Base-by-base conservation (phyloP, 495 filamentous ascomycete genomes). In the Podospora pseudoanserina region DNA sequence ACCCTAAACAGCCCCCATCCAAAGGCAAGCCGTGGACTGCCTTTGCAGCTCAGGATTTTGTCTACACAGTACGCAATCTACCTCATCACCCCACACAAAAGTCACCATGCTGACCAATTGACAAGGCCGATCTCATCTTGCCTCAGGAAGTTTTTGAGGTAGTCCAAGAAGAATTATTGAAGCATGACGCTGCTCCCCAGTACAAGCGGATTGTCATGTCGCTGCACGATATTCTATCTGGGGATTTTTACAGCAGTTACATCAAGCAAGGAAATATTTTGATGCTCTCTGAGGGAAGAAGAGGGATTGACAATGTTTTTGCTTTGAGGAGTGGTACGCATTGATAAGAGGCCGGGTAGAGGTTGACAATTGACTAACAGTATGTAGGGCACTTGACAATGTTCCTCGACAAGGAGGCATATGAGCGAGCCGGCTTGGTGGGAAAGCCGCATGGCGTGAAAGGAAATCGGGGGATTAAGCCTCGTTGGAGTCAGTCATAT, bases 231-330 rank as follows among this genome's bases (percentile, higher is more conserved):
- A 74, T 97, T 1, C 71, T 99, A 5, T 85, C 91, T 55, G 85
- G 87, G 5, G 88, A 90, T 0, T 99, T 99, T 72, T 94, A 97
- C 77, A 91, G 88, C 58, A 81, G 87, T 63, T 94, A 97, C 74
- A 90, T 97, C 71, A 97, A 97, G 76, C 82, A 85, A 97, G 94
- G 95, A 20, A 90, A 93, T 75, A 83, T 96, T 70, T 76, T 96
- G 74, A 95, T 99, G 92, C 87, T 97, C 18, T 97, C 96, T 0
- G 90, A 96, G 75, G 95, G 95, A 30, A 84, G 86, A 26, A 81
- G 87, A 55, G 91, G 89, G n/a, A 85, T 90, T 11, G 92, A 97
- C 73, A 92, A 92, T 75, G 82, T 92, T 3, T 96, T 90, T 74
- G 87, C 85, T 0, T 79, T 99, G 2, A 84, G 78, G 67, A 86